phyloP scores from a whole-genome alignment of 352 stramenopile genomes.

The Albugo candida region DNA sequence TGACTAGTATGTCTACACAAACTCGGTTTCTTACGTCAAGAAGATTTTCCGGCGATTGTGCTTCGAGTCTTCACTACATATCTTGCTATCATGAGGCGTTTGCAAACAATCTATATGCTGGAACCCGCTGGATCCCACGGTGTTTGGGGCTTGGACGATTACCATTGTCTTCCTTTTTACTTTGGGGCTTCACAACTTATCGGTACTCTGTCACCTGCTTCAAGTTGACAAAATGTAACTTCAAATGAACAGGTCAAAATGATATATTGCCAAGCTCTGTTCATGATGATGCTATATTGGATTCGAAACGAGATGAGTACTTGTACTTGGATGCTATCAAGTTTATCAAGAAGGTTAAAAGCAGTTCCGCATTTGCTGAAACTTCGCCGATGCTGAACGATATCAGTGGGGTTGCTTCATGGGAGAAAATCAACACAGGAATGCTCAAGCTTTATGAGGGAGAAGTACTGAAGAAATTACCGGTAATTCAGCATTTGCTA shows the following conservation, averaged over 20 bases:
- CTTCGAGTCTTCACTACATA: constrained; percentile 87
- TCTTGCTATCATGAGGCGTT: constrained; percentile 80
- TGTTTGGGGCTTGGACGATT: constrained; percentile 98
- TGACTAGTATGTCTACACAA: constrained; percentile 66
- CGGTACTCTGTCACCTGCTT: constrained; percentile 7
- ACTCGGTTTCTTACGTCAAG: constrained; percentile 75
- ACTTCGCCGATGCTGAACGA: constrained; percentile 88
- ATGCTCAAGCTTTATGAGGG: constrained; percentile 85
- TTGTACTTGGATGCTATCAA: constrained; percentile 86
- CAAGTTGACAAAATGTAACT: constrained; percentile 2
- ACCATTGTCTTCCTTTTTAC: constrained; percentile 97
- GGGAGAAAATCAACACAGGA: constrained; percentile 82
- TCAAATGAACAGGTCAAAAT: constrained; percentile 21
- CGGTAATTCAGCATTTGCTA: constrained; percentile 96
- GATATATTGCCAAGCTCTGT: constrained; percentile 50
- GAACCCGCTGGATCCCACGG: constrained; percentile 97
- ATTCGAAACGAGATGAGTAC: constrained; percentile 49
- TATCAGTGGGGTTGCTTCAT: constrained; percentile 75
- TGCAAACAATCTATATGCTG: constrained; percentile 95
- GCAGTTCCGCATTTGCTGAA: constrained; percentile 81
- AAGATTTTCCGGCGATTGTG: constrained; percentile 70
- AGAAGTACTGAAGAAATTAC: constrained; percentile 96
- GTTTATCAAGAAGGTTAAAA: constrained; percentile 85
- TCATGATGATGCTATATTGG: constrained; percentile 50
- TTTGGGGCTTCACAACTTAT: constrained; percentile 93